phyloP scores from a whole-genome alignment of 106 monocot species.

The Xerophyta viscosa region DNA sequence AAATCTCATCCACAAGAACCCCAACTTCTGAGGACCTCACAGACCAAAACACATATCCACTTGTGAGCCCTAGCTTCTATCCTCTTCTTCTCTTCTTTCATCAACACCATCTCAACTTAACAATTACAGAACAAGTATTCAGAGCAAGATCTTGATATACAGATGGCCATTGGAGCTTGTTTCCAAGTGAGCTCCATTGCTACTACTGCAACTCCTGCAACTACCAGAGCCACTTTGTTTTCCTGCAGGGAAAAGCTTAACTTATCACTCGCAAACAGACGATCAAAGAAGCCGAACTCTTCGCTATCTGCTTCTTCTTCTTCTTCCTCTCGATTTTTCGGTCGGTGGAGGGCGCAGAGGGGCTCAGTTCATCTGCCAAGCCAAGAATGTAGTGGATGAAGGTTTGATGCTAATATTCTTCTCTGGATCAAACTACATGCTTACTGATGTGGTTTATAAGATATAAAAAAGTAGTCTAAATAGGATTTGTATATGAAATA shows the following conservation, averaged over 20 bases:
- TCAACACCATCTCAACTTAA: neutral
- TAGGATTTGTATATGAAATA: too few species aligned
- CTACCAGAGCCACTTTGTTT: conserved; percentile 10
- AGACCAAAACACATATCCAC: too few species aligned
- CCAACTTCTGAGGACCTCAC: too few species aligned
- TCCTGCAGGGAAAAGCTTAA: conserved; percentile 20
- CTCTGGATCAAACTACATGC: neutral
- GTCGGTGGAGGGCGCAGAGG: neutral
- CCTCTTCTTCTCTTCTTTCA: neutral
- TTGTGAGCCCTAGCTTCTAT: neutral
- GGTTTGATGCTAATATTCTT: conserved; percentile 23
- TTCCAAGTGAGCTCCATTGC: conserved; percentile 35
- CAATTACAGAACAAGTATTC: neutral
- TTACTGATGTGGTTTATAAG: too few species aligned
- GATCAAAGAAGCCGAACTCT: neutral
- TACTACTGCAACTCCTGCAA: conserved; percentile 1
- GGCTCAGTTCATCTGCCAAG: conserved; percentile 19
- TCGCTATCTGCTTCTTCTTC: neutral
- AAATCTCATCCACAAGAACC: too few species aligned
- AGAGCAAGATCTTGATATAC: neutral
- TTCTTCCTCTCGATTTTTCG: neutral
- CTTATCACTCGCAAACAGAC: neutral
- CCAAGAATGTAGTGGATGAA: conserved; percentile 42
- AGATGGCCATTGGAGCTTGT: conserved; percentile 57
- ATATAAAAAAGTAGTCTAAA: too few species aligned